Evolutionary conservation across 257 asterid species (phyloP), one percentile per base, ranked within the genome.

Genomic region (Solanum gracilifrons): DNA sequence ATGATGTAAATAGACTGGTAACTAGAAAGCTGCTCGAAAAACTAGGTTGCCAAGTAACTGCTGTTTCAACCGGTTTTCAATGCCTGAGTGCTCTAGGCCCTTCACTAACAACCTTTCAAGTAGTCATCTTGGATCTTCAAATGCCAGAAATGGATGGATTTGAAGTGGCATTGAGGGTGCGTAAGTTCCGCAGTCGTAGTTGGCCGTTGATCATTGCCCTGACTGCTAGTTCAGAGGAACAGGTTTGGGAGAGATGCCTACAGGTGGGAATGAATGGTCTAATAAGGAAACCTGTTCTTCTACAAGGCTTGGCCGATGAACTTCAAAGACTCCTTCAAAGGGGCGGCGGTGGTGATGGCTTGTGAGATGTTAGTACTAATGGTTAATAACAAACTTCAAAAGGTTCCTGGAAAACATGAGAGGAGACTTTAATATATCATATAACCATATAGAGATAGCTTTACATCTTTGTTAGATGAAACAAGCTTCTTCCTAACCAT

Each of bases 81-180:
- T 91, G 93, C 89, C 62, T 92, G 79, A 92, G 86, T 23, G 91
- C 91, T 31, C 91, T 92, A 1, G 90, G 89, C n/a, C 90, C 92
- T 55, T 82, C 92, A 9, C 85, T 88, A 32, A 87, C 90, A 2
- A 25, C 86, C 35, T 90, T 74, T 71, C 90, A 88, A 82, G 86
- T 92, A 20, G 90, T 92, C 41, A 46, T 92, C n/a, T 77, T 92
- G 89, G 93, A 92, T 68, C 92, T 92, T 89, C 92, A 92, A 82
- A 92, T 92, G 93, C 92, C 92, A 5, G 93, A 92, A 37, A 92
- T 92, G 91, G 93, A 92, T 60, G 93, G 93, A 25, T 92, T 85
- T 31, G 93, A 92, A 86, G 93, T 92, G 60, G 92, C 92, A 6
- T 86, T 29, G 83, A 92, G 92, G 32, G 90, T 90, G 39, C 90